Base-by-base conservation (phyloP, 495 filamentous ascomycete genomes). In the Penicillium macrosclerotiorum region DNA sequence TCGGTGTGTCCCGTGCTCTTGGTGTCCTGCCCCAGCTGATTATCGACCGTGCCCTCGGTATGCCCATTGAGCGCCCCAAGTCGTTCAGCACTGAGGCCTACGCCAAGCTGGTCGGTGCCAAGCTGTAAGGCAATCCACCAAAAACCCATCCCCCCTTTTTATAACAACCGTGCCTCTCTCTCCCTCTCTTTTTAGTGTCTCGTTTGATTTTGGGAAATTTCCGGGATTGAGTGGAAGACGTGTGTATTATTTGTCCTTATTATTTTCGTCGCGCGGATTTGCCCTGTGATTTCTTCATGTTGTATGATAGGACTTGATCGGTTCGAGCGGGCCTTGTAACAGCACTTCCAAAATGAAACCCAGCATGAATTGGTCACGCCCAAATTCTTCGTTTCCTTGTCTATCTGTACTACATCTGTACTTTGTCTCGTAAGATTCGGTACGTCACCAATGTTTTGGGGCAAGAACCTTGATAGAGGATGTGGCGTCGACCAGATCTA, bases 11-110 rank as follows among this genome's bases (percentile, higher is more conserved):
- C 52, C 86, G 93, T 67, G 93, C 94, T 54, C 85, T 98, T 57
- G 93, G 93, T 84, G 93, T 97, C 50, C 84, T 97, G 47, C 94
- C 93, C 49, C 93, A 98, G 80, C 80, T 98, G 63, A 98, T 98
- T 81, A 96, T 97, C 66, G 93, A 98, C 81, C 94, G 93, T 70
- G 93, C 93, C 47, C 81, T 97, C 42, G 93, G 93, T 57, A 72
- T 73, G 55, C 76, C 71, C 46, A 78, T 75, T 50, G 75, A 80
- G 67, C 73, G 86, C 55, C 93, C 93, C 68, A 98, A 98, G 87
- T 89, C 84, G 51, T 97, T 96, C 85, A 90, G 86, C 68, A 97
- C 93, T 40, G 88, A 90, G 62, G 91, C 93, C 65, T 97, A 88
- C 78, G 86, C 90, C 67, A 91, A 97, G 79, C 82, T 97, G 51